These are phyloP conservation scores for Metahyphopichia silvanorum DNA, from an alignment of 805 yeast species.

Conservation along the genomic window DNA sequence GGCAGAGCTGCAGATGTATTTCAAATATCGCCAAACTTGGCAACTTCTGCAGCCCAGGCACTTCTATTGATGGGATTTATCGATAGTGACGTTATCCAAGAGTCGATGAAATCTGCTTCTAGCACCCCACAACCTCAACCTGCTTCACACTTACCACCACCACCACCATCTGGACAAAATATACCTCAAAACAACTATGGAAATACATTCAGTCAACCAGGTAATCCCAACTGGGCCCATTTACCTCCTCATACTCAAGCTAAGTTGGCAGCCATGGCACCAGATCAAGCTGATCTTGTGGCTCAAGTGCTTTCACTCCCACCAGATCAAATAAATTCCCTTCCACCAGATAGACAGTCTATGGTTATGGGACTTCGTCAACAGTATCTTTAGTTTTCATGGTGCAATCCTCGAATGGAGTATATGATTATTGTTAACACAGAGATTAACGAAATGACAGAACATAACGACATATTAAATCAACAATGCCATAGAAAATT, in stretches of 20 bases:
- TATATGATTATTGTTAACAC: not conserved
- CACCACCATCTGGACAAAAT: constrained; percentile 10
- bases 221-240: constrained; percentile 42
- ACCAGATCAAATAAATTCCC: constrained; percentile 44
- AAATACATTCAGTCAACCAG: constrained; percentile 6
- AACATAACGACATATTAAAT: too few species aligned
- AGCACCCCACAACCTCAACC: constrained; percentile 14
- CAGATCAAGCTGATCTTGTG: constrained; percentile 55
- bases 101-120: constrained; percentile 41
- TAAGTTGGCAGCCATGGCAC: constrained; percentile 50
- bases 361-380: constrained; percentile 55
- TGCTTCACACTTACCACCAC: constrained; percentile 13
- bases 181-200: constrained; percentile 6
- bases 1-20: constrained; percentile 52
- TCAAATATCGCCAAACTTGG: constrained; percentile 52
- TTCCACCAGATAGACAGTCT: constrained; percentile 50
- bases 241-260: constrained; percentile 47
- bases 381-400: constrained; percentile 46
- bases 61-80: constrained; percentile 73
- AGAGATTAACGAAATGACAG: too few species aligned
- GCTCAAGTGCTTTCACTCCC: constrained; percentile 52
- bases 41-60: constrained; percentile 71
- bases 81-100: constrained; percentile 63
- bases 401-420: too few species aligned
- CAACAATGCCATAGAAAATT: too few species aligned